phyloP scores from a whole-genome alignment of 176 grass and related monocot genomes.

The Triticum dicoccoides region DNA sequence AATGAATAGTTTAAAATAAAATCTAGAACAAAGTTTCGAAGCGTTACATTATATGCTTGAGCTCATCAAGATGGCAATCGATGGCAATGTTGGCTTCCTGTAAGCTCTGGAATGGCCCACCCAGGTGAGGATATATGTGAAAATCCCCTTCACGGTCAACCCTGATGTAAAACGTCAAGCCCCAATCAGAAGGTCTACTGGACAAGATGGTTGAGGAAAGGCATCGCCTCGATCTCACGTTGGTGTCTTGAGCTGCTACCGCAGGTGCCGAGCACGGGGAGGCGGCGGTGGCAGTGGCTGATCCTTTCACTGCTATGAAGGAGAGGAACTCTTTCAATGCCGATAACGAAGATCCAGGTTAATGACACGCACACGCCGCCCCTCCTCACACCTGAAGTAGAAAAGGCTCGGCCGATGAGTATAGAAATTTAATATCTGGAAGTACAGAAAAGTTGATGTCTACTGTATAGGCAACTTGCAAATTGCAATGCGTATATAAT shows the following conservation, averaged over 20 bases:
- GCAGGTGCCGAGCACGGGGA: not conserved
- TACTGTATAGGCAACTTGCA: not conserved
- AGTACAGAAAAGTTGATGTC: not conserved
- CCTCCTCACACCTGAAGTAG: not conserved
- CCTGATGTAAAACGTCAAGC: conserved; percentile 2
- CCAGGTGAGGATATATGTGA: not conserved
- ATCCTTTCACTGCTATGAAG: not conserved
- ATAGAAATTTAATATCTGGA: not conserved
- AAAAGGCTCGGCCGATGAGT: not conserved
- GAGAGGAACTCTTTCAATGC: not conserved
- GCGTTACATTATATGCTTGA: not conserved
- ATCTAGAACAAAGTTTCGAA: not conserved
- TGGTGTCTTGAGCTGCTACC: not conserved
- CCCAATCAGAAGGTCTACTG: not conserved
- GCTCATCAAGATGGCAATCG: not conserved
- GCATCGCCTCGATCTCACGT: not conserved
- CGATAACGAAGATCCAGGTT: not conserved
- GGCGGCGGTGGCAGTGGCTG: not conserved
- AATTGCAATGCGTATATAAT: not conserved
- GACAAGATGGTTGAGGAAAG: not conserved
- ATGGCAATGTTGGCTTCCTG: not conserved
- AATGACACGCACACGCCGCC: not conserved
- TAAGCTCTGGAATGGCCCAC: not conserved
- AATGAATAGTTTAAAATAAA: not conserved
- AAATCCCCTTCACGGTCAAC: not conserved